These are phyloP conservation scores for Oryza longistaminata DNA, from an alignment of 176 grass and related monocot species.

Conservation along the genomic window DNA sequence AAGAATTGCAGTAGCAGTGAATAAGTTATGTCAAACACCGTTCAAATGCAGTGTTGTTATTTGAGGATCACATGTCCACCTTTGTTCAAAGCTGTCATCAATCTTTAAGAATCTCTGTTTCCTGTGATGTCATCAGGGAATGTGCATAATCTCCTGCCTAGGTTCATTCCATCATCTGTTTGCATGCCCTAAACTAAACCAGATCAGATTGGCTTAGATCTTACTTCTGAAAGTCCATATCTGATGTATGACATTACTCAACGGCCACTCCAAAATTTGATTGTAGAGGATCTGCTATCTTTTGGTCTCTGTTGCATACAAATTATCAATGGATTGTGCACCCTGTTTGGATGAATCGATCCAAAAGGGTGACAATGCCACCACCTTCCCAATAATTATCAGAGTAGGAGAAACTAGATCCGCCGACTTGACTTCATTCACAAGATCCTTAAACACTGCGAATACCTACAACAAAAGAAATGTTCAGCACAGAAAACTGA, in stretches of 20 bases:
- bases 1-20: neutral
- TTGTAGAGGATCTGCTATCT: conserved; percentile 24
- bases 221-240: conserved; percentile 25
- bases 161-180: neutral
- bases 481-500: conserved; percentile 18
- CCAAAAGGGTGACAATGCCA: conserved; percentile 81
- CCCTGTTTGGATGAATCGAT: conserved; percentile 45
- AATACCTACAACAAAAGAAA: conserved; percentile 63
- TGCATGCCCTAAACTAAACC: neutral
- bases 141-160: neutral
- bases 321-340: conserved; percentile 25
- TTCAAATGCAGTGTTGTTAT: neutral
- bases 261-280: neutral
- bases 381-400: conserved; percentile 84
- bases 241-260: neutral
- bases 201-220: conserved; percentile 13
- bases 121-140: neutral
- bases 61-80: conserved; percentile 1
- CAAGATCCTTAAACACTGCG: conserved; percentile 64
- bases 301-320: conserved; percentile 39
- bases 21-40: neutral
- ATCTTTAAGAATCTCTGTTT: conserved; percentile 10
- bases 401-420: conserved; percentile 76
- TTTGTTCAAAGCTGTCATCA: neutral
- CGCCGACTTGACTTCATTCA: conserved; percentile 62